Evolutionary conservation across 2,329 filamentous ascomycete genomes (phyloP), one percentile per base, ranked within the genome.

Genomic region (Phialemoniopsis sp.): DNA sequence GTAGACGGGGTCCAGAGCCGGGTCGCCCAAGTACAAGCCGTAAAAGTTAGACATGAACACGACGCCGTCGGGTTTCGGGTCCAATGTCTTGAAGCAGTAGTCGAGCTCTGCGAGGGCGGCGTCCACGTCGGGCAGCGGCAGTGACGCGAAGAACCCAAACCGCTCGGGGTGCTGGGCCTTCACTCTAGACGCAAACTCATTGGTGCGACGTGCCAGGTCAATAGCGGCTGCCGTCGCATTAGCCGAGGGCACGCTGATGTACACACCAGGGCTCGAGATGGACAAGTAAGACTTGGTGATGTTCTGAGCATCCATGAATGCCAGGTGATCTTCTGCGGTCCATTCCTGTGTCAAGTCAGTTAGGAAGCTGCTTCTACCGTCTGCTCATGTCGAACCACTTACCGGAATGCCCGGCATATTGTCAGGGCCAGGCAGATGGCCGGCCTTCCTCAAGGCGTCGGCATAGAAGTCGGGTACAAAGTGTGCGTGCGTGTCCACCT

Each of bases 91-190:
- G 3, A 67, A 52, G 2, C 62, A 64, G 3, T 55, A 52, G 1
- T 64, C 60, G 21, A 79, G 72, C 46, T 80, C 76, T 4, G 49
- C 45, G 7, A 79, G 50, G 7, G 64, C 59, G 4, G 63, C 64
- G 2, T 64, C 47, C 0, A 77, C 60, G 46, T 76, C 65, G 0
- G 75, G 72, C 0, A 78, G 50, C 0, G 75, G 75, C 4, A 78
- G 56, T 2, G 67, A 67, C 0, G 74, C 76, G 53, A 73, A 79
- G 53, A 68, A 76, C 1, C 70, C 69, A 39, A 79, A 49, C 6
- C 42, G 38, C 8, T 45, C 33, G 3, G 53, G 50, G 17, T 53
- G 39, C 8, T 58, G 13, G 4, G 40, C 36, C 30, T 51, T 52
- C 2, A 54, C n/a, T 3, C 36, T 19, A 1, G 52, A 45, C 7